Evolutionary conservation across 1,284 basidiomycete genomes (phyloP).

Genomic region (Boletellus deceptivus): DNA sequence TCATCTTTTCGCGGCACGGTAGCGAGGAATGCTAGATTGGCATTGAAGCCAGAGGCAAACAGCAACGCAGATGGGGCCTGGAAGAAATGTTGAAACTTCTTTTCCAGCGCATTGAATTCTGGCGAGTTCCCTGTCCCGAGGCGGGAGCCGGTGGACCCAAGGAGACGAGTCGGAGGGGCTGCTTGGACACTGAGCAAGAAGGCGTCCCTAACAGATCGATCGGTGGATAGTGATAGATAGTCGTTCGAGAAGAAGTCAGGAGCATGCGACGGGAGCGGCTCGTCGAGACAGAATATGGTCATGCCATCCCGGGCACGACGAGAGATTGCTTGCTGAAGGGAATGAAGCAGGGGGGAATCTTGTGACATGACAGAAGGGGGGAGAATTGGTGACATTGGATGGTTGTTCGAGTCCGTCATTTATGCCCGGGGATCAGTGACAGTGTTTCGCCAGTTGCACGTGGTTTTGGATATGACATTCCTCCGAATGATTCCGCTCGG

Average conservation of each 20-base stretch:
- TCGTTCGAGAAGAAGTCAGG: constrained; percentile 59
- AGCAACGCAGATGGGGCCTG: constrained; percentile 43
- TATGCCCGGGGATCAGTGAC: constrained; percentile 8
- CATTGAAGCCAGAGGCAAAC: constrained; percentile 63
- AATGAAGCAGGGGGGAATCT: constrained; percentile 5
- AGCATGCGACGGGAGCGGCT: constrained; percentile 36
- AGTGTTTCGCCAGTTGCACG: not conserved
- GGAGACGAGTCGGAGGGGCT: constrained; percentile 27
- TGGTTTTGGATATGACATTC: not conserved
- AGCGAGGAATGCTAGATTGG: constrained; percentile 56
- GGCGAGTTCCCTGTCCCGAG: constrained; percentile 49
- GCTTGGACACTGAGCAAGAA: constrained; percentile 35
- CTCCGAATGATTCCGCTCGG: not conserved
- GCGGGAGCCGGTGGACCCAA: constrained; percentile 60
- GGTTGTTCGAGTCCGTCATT: constrained; percentile 1
- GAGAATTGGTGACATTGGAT: not conserved
- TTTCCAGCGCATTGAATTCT: constrained; percentile 16
- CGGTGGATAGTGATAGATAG: constrained; percentile 54
- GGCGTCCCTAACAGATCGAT: constrained; percentile 30
- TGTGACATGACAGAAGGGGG: constrained; percentile 10
- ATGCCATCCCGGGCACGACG: constrained; percentile 5
- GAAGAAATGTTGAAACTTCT: constrained; percentile 13
- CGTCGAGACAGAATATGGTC: constrained; percentile 13
- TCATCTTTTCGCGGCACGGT: constrained; percentile 51
- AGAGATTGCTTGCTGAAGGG: constrained; percentile 19